These are phyloP conservation scores for Zymoseptoria crescenta DNA, from an alignment of 2,329 filamentous ascomycete genomes.

Conservation along the genomic window DNA sequence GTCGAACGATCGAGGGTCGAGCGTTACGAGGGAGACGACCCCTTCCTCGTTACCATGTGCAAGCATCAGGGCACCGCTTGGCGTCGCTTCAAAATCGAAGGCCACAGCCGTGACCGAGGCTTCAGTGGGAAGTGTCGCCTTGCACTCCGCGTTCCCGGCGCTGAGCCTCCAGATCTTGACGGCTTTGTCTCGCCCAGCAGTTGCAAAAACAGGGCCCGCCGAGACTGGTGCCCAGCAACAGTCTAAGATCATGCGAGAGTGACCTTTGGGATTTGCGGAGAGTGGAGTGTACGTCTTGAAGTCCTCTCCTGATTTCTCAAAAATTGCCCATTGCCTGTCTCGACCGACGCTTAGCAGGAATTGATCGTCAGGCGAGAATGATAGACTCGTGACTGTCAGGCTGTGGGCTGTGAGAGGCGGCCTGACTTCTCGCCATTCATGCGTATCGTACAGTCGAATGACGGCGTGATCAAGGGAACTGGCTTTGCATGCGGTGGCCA, in stretches of 20 bases:
- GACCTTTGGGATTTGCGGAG: slow-evolving; percentile 70
- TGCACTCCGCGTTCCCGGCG: slow-evolving; percentile 16
- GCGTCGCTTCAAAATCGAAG: slow-evolving; percentile 13
- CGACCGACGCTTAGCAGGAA: slow-evolving; percentile 81
- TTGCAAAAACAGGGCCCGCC: slow-evolving; percentile 58
- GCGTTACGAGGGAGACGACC: slow-evolving; percentile 11
- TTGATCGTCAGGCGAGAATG: slow-evolving; percentile 67
- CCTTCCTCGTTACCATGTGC: slow-evolving; percentile 27
- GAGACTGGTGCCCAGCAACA: slow-evolving; percentile 65
- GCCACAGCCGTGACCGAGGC: slow-evolving; percentile 29
- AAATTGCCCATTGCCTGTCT: slow-evolving; percentile 86
- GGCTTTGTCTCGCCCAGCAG: slow-evolving; percentile 80
- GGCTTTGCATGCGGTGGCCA: slow-evolving; percentile 89
- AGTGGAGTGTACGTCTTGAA: slow-evolving; percentile 48
- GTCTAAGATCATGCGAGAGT: slow-evolving; percentile 86
- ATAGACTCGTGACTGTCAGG: slow-evolving; percentile 73
- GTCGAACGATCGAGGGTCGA: slow-evolving; percentile 7
- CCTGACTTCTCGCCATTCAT: slow-evolving; percentile 76
- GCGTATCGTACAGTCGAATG: slow-evolving; percentile 82
- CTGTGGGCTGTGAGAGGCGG: slow-evolving; percentile 79
- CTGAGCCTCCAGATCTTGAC: slow-evolving; percentile 53
- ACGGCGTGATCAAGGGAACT: slow-evolving; percentile 91
- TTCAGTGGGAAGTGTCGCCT: slow-evolving; percentile 19
- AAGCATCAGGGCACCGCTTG: slow-evolving; percentile 5
- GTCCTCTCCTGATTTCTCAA: slow-evolving; percentile 44